Conservation (phyloP, 116 monocot genomes). For the Phalaenopsis hybrid region DNA sequence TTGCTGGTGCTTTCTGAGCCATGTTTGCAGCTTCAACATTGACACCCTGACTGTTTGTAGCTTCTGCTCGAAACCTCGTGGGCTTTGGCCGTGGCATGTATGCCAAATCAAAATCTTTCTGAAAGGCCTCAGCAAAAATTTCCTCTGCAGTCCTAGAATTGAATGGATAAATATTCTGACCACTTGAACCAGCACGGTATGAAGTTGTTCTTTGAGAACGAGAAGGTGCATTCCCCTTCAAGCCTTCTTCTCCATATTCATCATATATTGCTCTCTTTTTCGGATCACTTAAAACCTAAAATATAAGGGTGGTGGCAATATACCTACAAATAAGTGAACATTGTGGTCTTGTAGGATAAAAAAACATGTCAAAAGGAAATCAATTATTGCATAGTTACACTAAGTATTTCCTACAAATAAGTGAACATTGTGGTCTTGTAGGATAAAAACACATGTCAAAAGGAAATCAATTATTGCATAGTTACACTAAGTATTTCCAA, state of each 20-base stretch:
- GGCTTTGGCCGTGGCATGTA: constrained; percentile 25
- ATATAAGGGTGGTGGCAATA: neutral
- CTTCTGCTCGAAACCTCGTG: constrained; percentile 27
- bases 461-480: too few relatives aligned
- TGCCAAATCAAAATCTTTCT: constrained; percentile 28
- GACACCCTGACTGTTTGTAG: neutral
- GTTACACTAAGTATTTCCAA: too few relatives aligned
- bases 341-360: neutral
- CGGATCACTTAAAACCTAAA: constrained; percentile 55
- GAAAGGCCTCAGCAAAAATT: constrained; percentile 43
- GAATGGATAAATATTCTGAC: constrained; percentile 29
- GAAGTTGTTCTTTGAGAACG: constrained; percentile 30
- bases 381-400: too few relatives aligned
- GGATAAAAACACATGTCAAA: too few relatives aligned
- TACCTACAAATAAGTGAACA: neutral
- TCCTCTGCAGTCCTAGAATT: constrained; percentile 49
- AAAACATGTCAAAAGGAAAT: too few relatives aligned
- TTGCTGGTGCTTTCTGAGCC: constrained; percentile 24
- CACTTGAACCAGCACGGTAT: constrained; percentile 17
- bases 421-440: too few relatives aligned
- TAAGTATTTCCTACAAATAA: too few relatives aligned
- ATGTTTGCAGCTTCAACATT: constrained; percentile 17
- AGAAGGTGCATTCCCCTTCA: constrained; percentile 45
- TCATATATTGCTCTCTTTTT: constrained; percentile 65
- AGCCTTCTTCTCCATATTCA: constrained; percentile 70